phyloP scores from a whole-genome alignment of 1,284 basidiomycete species.

The Rhodotorula sp. region DNA sequence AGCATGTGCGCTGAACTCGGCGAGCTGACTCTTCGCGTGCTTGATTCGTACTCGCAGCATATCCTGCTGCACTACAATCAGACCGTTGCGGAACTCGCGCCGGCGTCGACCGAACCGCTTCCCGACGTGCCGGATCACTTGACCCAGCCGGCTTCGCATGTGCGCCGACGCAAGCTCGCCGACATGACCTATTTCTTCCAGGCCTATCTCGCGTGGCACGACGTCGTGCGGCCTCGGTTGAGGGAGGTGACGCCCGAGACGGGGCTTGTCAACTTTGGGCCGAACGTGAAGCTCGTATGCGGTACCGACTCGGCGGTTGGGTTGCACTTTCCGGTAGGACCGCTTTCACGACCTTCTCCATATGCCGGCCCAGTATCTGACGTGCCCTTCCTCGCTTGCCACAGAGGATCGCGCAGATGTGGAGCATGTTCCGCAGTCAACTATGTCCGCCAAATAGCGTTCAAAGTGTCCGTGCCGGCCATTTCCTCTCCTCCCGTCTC shows the following conservation, averaged over 20 bases:
- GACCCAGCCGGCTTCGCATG: not conserved
- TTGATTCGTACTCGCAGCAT: conserved; percentile 18
- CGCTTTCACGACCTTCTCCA: not conserved
- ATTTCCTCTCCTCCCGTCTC: no score
- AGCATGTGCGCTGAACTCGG: no score
- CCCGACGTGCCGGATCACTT: not conserved
- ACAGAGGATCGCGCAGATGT: conserved; percentile 36
- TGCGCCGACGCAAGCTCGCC: conserved; percentile 34
- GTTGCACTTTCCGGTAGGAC: conserved; percentile 7
- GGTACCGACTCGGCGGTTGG: conserved; percentile 20
- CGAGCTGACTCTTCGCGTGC: not conserved
- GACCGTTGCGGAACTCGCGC: conserved; percentile 4
- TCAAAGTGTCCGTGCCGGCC: not conserved
- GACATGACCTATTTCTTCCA: conserved; percentile 49
- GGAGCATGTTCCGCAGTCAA: conserved; percentile 33
- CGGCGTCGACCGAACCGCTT: not conserved
- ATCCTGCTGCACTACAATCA: conserved; percentile 36
- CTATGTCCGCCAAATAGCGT: conserved; percentile 40
- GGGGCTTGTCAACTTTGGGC: conserved; percentile 45
- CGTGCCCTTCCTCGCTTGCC: not conserved
- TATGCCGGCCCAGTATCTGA: not conserved
- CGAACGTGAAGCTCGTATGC: conserved; percentile 29
- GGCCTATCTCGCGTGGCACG: conserved; percentile 50
- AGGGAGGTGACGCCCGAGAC: conserved; percentile 40
- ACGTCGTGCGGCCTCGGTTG: conserved; percentile 47